These are phyloP conservation scores for Tothia fuscella DNA, from an alignment of 2,329 filamentous ascomycete genomes.

Conservation along the genomic window DNA sequence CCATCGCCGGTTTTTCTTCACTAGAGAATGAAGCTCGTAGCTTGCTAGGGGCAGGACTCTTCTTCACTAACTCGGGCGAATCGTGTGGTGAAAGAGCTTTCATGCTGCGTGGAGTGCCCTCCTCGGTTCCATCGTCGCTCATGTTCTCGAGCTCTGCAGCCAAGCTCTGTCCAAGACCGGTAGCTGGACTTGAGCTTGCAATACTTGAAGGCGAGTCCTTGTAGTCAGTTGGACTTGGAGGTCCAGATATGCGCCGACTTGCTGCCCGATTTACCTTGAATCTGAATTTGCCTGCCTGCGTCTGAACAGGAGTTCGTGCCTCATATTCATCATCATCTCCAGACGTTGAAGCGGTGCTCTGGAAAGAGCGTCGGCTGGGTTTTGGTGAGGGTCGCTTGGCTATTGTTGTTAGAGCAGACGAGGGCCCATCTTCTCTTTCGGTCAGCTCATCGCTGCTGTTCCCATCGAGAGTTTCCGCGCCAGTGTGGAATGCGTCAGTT, in stretches of 20 bases:
- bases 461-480: slow-evolving; percentile 57
- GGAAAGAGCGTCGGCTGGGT: slow-evolving; percentile 52
- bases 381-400: slow-evolving; percentile 7
- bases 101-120: slow-evolving; percentile 14
- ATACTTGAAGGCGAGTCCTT: slow-evolving; percentile 45
- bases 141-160: slow-evolving; percentile 17
- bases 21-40: slow-evolving; percentile 10
- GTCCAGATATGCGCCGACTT: slow-evolving; percentile 30
- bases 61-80: slow-evolving; percentile 20
- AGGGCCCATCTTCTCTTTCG: slow-evolving; percentile 58
- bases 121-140: slow-evolving; percentile 18
- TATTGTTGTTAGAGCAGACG: slow-evolving; percentile 2
- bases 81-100: neutral
- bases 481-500: slow-evolving; percentile 91
- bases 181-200: slow-evolving; percentile 22
- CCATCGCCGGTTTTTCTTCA: slow-evolving; percentile 13
- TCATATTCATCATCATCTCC: slow-evolving; percentile 54
- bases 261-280: slow-evolving; percentile 57
- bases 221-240: slow-evolving; percentile 43
- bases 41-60: slow-evolving; percentile 2
- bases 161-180: slow-evolving; percentile 56
- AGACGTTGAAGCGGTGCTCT: slow-evolving; percentile 83
- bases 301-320: slow-evolving; percentile 51
- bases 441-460: slow-evolving; percentile 72
- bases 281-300: slow-evolving; percentile 56